Base-by-base conservation (phyloP, 768 basidiomycete genomes). In the Piloderma croceum region DNA sequence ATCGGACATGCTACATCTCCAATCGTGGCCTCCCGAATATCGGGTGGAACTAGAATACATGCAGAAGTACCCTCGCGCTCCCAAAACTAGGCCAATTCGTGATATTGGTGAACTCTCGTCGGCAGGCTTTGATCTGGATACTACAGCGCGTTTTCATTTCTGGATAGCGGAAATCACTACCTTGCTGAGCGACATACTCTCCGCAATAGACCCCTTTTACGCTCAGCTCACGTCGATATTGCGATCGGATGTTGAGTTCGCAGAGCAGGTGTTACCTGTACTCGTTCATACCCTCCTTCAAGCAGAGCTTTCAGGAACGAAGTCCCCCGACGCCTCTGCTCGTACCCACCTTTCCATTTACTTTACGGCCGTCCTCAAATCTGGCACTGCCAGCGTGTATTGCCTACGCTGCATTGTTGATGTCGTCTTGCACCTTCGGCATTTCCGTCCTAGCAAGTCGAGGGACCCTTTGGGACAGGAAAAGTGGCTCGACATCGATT, bases 401-500 rank as follows among this genome's bases (percentile, higher is more conserved):
- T 81, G 36, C 60, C 69, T 62, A 36, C 62, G 63, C 39, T 70
- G 74, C 11, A 71, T 97, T 39, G 77, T 97, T 38, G 79, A 83
- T 36, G 71, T 81, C 31, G 67, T 91, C 21, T 70, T 94, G 15
- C 83, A 96, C 59, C 73, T 97, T 19, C 87, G 93, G 6, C 65
- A 77, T 50, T 87, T 83, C 46, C 54, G 51, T 3, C 73, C 73
- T 4, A 59, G 54, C 6, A 52, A 52, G 11, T 47, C 63, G 1
- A 45, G 53, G 5, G 70, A 70, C 36, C 63, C 62, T 17, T 52
- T 71, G n/a, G 71, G 74, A 2, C 75, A 83, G 49, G 79, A 90
- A 56, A 74, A 72, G 44, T 98, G 96, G 96, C 70, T 99, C 9
- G 66, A 74, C 24, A 51, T 97, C 31, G 81, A 94, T 47, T 89